Evolutionary conservation across 2,329 filamentous ascomycete species (phyloP), one percentile per base, ranked within the genome.

Genomic region (Daldinia sp.): DNA sequence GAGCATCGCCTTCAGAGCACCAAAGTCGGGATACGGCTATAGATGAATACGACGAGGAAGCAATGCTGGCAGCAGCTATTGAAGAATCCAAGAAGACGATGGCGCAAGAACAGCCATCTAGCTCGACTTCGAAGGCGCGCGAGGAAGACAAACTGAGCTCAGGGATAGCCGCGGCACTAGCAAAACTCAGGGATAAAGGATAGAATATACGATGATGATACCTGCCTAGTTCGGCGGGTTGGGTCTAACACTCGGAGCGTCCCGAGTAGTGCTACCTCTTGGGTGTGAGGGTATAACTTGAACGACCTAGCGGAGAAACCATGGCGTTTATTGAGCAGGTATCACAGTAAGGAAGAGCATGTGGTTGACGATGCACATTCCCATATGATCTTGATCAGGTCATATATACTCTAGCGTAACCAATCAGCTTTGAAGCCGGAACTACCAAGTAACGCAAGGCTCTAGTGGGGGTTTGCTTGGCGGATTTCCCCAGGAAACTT

Each of bases 91-190:
- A 80, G 74, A 82, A 77, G 66, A 81, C 79, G 23, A 76, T 81
- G 33, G 64, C 76, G 59, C 68, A 75, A 63, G 79, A 78, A 56
- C 72, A 72, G 57, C 50, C 68, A 35, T 68, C 72, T 39, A 63
- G 68, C 54, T 69, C 72, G 50, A 67, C 72, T 62, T 50, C 70
- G 51, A 60, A 67, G 63, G 46, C 66, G 33, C 69, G 58, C 44
- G 79, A 77, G 67, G 79, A 81, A 39, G 82, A 86, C 4, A 78
- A 83, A 35, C 78, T 91, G 4, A 84, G 84, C 67, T 87, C 84
- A 51, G 88, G 89, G 1, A 79, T 91, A 53, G 87, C 88, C 51
- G 87, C 87, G 35, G 89, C 89, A 15, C 75, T 91, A 67, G 88
- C 88, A 6, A 89, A 81, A 70, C 77, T 91, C 26, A 82, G 88